Conservation (phyloP, 768 basidiomycete species). For the Coprinellus aureogranulatus region DNA sequence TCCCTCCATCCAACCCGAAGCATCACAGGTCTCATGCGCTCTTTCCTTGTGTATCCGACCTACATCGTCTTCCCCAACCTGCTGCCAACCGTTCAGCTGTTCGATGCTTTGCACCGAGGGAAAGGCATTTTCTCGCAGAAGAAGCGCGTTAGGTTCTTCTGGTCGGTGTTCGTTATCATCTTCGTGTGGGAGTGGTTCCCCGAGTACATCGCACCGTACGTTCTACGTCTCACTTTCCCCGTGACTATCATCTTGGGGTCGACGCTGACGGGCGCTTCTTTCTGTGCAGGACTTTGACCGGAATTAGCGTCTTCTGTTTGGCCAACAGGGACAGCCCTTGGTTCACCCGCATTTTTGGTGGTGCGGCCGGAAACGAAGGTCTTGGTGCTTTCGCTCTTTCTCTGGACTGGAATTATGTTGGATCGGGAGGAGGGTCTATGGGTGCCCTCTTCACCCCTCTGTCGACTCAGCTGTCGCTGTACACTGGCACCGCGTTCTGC, state of each 20-base stretch:
- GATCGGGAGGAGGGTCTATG: constrained; percentile 42
- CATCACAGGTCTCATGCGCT: constrained; percentile 43
- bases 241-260: neutral
- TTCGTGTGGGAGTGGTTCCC: constrained; percentile 60
- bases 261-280: constrained; percentile 11
- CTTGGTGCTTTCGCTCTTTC: constrained; percentile 57
- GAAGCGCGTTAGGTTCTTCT: constrained; percentile 60
- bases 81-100: constrained; percentile 35
- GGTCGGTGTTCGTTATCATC: constrained; percentile 50
- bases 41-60: constrained; percentile 54
- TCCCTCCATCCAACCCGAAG: no score
- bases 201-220: constrained; percentile 43
- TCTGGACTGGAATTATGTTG: constrained; percentile 63
- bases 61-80: constrained; percentile 44
- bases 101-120: constrained; percentile 46
- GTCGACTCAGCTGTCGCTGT: constrained; percentile 49
- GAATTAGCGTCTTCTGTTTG: constrained; percentile 59
- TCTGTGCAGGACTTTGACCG: constrained; percentile 45
- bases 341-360: constrained; percentile 59
- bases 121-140: constrained; percentile 41
- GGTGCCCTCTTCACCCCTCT: constrained; percentile 52
- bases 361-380: constrained; percentile 61
- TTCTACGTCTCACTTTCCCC: constrained; percentile 15
- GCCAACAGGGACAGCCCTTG: constrained; percentile 46
- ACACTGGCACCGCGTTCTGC: constrained; percentile 50